Evolutionary conservation across 1,284 basidiomycete genomes (phyloP).

Genomic region (Leccinum proliferum): DNA sequence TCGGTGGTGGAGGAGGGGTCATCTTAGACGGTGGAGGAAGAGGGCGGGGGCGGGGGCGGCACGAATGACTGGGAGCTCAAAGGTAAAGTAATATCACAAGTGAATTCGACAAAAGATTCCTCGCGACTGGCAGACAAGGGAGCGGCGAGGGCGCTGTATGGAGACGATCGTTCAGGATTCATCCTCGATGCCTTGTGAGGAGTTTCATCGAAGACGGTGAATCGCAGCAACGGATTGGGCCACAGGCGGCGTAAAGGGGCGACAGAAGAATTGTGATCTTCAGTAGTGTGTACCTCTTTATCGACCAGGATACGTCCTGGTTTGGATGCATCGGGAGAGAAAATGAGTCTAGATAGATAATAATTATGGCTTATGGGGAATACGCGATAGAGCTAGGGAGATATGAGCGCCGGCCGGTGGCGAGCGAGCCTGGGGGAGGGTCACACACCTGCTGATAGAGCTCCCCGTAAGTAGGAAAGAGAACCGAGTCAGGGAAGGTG

Average conservation of each 20-base stretch:
- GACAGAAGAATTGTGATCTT: slow-evolving; percentile 52
- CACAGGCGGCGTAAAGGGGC: slow-evolving; percentile 46
- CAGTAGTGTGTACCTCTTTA: slow-evolving; percentile 49
- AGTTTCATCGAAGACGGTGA: slow-evolving; percentile 51
- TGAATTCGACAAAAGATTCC: slow-evolving; percentile 6
- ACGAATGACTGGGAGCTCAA: neutral
- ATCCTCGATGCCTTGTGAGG: slow-evolving; percentile 33
- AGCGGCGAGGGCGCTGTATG: slow-evolving; percentile 1
- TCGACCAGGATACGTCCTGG: slow-evolving; percentile 54
- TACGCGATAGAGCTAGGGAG: slow-evolving; percentile 55
- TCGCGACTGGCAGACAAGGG: neutral
- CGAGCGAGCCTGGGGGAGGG: slow-evolving; percentile 7
- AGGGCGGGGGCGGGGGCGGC: neutral
- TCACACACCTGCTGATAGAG: slow-evolving; percentile 39
- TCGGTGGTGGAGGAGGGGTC: slow-evolving; percentile 30
- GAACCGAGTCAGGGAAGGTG: slow-evolving; percentile 32
- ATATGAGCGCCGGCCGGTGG: slow-evolving; percentile 13
- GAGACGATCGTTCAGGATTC: slow-evolving; percentile 4
- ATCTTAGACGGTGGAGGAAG: neutral
- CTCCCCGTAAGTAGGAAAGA: slow-evolving; percentile 40
- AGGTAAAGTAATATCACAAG: slow-evolving; percentile 1
- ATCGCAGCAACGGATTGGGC: slow-evolving; percentile 55
- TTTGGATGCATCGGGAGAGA: slow-evolving; percentile 50
- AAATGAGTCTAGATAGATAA: slow-evolving; percentile 60
- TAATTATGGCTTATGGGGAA: slow-evolving; percentile 56